Conservation (phyloP, 345 rosid species). For the Gossypium anomalum region DNA sequence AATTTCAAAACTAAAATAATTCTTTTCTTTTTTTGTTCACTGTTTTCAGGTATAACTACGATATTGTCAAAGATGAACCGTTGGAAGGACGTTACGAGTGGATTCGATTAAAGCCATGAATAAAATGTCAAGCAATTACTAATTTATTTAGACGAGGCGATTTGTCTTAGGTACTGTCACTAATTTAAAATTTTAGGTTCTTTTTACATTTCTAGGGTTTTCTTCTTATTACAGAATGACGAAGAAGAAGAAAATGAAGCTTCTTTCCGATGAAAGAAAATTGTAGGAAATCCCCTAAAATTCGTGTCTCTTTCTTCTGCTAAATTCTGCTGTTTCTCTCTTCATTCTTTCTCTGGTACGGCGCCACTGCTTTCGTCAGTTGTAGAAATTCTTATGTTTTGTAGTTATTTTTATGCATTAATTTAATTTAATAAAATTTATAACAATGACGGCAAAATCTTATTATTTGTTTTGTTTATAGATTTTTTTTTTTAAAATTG, state of each 20-base stretch:
- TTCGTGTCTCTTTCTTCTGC: constrained; percentile 22
- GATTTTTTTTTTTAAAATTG: not conserved
- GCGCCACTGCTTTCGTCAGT: not conserved
- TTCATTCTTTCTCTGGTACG: not conserved
- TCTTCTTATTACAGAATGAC: constrained; percentile 20
- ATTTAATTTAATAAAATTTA: not conserved
- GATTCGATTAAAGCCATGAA: constrained; percentile 41
- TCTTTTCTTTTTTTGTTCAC: not conserved
- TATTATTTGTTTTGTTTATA: too few relatives aligned
- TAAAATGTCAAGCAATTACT: constrained; percentile 1
- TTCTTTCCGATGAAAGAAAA: not conserved
- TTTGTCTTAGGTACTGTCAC: constrained; percentile 18
- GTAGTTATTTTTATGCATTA: not conserved
- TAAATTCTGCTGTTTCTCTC: not conserved
- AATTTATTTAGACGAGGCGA: not conserved
- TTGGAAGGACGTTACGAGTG: constrained; percentile 72
- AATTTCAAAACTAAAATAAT: not conserved
- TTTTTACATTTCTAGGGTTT: not conserved
- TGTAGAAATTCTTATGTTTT: not conserved
- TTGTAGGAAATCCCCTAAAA: not conserved
- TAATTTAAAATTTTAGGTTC: constrained; percentile 2
- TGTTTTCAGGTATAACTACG: constrained; percentile 55
- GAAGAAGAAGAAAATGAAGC: not conserved
- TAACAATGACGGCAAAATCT: not conserved
- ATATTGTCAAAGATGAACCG: constrained; percentile 55